Conservation (phyloP, 306 rosid genomes). For the Citrullus amarus region DNA sequence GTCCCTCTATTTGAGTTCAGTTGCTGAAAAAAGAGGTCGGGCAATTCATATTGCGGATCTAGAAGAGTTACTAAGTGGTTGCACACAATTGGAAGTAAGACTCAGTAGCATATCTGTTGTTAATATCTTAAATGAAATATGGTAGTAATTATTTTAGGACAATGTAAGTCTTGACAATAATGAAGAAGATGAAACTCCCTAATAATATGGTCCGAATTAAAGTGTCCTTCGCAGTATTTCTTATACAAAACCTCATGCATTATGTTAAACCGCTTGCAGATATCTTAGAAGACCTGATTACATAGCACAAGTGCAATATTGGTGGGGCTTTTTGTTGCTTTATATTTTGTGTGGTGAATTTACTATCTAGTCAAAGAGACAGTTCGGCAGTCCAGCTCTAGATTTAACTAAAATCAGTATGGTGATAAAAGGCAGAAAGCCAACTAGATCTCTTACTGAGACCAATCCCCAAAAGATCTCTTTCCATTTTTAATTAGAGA, state of each 20-base stretch:
- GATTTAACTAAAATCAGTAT: background rate
- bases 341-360: background rate
- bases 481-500: background rate
- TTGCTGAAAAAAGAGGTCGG: slow-evolving; percentile 74
- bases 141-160: background rate
- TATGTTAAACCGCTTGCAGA: too few species aligned
- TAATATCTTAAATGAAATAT: background rate
- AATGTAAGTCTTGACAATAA: background rate
- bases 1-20: slow-evolving; percentile 85
- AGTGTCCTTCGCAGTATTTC: background rate
- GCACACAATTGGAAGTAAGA: slow-evolving; percentile 83
- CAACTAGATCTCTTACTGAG: background rate
- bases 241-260: background rate
- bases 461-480: background rate
- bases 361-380: background rate
- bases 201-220: background rate
- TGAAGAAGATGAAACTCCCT: background rate
- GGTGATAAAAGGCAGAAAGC: background rate
- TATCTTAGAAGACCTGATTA: background rate
- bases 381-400: background rate
- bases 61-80: slow-evolving; percentile 76
- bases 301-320: background rate
- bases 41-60: slow-evolving; percentile 68
- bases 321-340: background rate
- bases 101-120: slow-evolving; percentile 5